These are phyloP conservation scores for Vicia villosa DNA, from an alignment of 306 rosid genomes.

Conservation along the genomic window DNA sequence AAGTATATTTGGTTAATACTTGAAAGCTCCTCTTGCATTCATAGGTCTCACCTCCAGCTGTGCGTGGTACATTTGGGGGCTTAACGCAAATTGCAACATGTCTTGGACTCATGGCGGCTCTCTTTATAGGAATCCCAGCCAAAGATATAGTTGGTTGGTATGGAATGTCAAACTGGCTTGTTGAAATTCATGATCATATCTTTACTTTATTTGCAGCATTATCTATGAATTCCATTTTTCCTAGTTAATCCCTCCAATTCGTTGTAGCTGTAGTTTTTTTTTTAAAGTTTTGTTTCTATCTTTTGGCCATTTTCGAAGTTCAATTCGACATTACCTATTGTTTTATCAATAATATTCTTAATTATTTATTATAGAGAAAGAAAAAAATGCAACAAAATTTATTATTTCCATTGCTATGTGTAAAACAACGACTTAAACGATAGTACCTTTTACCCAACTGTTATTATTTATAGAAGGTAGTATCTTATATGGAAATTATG, in stretches of 20 bases:
- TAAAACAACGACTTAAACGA: background rate
- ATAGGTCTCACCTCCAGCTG: constrained; percentile 77
- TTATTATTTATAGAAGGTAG: constrained; percentile 10
- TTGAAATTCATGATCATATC: constrained; percentile 23
- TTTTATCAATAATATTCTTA: too few species aligned
- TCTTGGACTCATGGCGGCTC: constrained; percentile 74
- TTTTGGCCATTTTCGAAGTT: background rate
- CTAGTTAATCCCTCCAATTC: background rate
- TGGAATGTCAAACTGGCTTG: constrained; percentile 36
- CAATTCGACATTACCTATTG: too few species aligned
- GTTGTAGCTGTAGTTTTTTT: background rate
- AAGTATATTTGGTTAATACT: constrained; percentile 13
- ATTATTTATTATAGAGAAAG: background rate
- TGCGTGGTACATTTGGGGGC: constrained; percentile 80
- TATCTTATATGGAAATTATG: constrained; percentile 30
- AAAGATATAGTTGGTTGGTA: constrained; percentile 80
- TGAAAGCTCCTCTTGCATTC: constrained; percentile 31
- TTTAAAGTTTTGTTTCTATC: background rate
- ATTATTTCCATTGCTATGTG: background rate
- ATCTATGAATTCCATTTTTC: constrained; percentile 17
- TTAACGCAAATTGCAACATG: constrained; percentile 86
- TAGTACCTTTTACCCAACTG: constrained; percentile 5
- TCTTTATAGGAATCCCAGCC: constrained; percentile 75
- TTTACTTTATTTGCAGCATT: background rate
- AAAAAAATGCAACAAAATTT: background rate